Conservation (phyloP, 2,329 filamentous ascomycete species). For the Phialemoniopsis sp. region DNA sequence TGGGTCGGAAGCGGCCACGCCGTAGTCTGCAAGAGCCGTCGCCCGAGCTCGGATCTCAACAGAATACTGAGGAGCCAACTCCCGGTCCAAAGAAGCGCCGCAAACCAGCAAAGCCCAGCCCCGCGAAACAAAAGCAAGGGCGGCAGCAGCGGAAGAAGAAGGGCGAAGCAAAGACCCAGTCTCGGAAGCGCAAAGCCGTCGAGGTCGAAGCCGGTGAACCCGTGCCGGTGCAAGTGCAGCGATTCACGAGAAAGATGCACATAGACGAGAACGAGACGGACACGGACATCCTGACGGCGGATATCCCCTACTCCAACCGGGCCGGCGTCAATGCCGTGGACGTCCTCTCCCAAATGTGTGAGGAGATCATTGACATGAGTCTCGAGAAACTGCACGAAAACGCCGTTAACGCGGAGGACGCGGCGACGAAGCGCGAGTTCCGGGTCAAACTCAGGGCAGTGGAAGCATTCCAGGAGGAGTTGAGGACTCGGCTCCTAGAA, state of each 20-base stretch:
- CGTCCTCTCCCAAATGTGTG: conserved; percentile 57
- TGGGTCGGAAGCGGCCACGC: conserved; percentile 39
- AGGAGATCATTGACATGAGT: conserved; percentile 52
- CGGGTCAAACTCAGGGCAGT: conserved; percentile 52
- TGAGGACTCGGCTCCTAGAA: conserved; percentile 50
- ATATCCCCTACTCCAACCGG: conserved; percentile 50
- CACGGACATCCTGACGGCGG: conserved; percentile 40
- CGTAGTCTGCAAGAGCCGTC: conserved; percentile 29
- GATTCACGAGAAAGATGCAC: conserved; percentile 46
- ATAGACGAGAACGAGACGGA: conserved; percentile 33
- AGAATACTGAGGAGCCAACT: conserved; percentile 20
- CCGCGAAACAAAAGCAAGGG: conserved; percentile 35
- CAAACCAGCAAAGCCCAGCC: conserved; percentile 30
- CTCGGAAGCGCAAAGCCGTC: conserved; percentile 5
- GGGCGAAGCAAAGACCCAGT: conserved; percentile 10
- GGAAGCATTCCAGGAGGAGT: conserved; percentile 54
- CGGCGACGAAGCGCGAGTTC: conserved; percentile 46
- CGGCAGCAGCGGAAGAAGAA: conserved; percentile 7
- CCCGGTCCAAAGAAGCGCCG: conserved; percentile 31
- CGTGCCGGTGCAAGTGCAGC: conserved; percentile 57
- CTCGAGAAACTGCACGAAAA: conserved; percentile 43
- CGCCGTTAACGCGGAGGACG: conserved; percentile 33
- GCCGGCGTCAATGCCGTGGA: conserved; percentile 58
- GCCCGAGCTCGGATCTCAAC: conserved; percentile 33
- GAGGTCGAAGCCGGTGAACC: conserved; percentile 16